These are phyloP conservation scores for Rauvolfia tetraphylla DNA, from an alignment of 257 asterid genomes.

Conservation along the genomic window DNA sequence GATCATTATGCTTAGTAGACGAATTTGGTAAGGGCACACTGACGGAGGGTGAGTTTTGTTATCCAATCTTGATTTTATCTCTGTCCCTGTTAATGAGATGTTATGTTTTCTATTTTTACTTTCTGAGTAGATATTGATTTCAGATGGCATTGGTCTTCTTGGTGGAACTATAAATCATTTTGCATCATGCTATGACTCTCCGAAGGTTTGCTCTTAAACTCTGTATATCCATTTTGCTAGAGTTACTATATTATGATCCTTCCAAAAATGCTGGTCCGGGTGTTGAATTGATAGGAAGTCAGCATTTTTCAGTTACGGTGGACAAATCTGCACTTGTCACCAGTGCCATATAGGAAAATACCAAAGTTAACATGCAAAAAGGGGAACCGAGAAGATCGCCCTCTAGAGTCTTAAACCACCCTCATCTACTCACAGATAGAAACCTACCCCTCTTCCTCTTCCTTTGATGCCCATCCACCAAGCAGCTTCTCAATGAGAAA, in stretches of 20 bases:
- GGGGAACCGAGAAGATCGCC: not conserved
- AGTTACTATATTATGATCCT: not conserved
- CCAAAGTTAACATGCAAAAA: not conserved
- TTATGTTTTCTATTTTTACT: slow-evolving; percentile 14
- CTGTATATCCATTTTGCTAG: not conserved
- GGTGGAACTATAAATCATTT: slow-evolving; percentile 91
- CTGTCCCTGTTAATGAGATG: not conserved
- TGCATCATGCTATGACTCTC: slow-evolving; percentile 67
- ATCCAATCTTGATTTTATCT: not conserved
- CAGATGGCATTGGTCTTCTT: slow-evolving; percentile 98
- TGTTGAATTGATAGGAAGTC: not conserved
- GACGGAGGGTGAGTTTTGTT: slow-evolving; percentile 67
- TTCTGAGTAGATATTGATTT: slow-evolving; percentile 30
- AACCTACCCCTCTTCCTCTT: no score
- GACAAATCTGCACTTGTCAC: not conserved
- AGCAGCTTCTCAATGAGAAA: no score
- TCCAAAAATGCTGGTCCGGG: not conserved
- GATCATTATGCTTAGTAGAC: slow-evolving; percentile 84
- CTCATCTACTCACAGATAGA: not conserved
- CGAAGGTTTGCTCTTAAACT: slow-evolving; percentile 63
- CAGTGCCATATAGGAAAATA: not conserved
- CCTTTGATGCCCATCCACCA: no score
- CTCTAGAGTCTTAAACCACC: not conserved
- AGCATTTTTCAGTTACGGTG: not conserved
- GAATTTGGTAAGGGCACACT: slow-evolving; percentile 99